phyloP scores from a whole-genome alignment of 2,329 filamentous ascomycete genomes.

The Geosmithia morbida region DNA sequence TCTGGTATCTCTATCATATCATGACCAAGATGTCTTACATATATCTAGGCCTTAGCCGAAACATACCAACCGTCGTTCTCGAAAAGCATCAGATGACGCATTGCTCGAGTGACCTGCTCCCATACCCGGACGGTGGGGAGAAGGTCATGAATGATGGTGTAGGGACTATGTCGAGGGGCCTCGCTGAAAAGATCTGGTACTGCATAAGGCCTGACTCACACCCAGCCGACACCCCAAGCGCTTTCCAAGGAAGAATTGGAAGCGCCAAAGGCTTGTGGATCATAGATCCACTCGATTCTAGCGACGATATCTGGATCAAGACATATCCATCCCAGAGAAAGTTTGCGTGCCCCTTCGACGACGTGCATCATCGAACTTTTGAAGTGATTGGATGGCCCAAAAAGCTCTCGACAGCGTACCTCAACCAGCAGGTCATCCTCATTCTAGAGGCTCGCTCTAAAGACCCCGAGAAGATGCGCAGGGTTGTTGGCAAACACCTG shows the following conservation, averaged over 20 bases:
- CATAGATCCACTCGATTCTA: slow-evolving; percentile 32
- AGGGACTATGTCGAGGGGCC: slow-evolving; percentile 44
- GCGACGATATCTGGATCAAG: slow-evolving; percentile 46
- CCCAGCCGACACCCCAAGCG: slow-evolving; percentile 36
- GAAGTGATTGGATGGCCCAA: slow-evolving; percentile 37
- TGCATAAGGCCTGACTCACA: slow-evolving; percentile 10
- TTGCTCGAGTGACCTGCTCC: slow-evolving; percentile 16
- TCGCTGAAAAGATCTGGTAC: slow-evolving; percentile 36
- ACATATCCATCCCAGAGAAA: slow-evolving; percentile 55
- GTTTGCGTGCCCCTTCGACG: slow-evolving; percentile 37
- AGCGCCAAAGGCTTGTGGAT: slow-evolving; percentile 68
- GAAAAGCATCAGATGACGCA: slow-evolving; percentile 29
- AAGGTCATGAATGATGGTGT: slow-evolving; percentile 55
- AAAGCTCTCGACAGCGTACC: slow-evolving; percentile 25
- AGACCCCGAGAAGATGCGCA: slow-evolving; percentile 25
- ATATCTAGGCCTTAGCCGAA: slow-evolving; percentile 34
- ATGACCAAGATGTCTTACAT: slow-evolving; percentile 1
- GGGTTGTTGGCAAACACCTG: slow-evolving; percentile 33
- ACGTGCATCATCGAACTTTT: slow-evolving; percentile 43
- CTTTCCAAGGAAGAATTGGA: slow-evolving; percentile 56
- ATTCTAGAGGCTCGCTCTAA: slow-evolving; percentile 49
- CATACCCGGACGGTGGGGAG: slow-evolving; percentile 3
- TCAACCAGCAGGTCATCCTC: slow-evolving; percentile 57
- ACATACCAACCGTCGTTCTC: slow-evolving; percentile 29
- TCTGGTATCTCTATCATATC: neutral